Evolutionary conservation across 805 yeast genomes (phyloP).

Genomic region (Schwanniomyces occidentalis): DNA sequence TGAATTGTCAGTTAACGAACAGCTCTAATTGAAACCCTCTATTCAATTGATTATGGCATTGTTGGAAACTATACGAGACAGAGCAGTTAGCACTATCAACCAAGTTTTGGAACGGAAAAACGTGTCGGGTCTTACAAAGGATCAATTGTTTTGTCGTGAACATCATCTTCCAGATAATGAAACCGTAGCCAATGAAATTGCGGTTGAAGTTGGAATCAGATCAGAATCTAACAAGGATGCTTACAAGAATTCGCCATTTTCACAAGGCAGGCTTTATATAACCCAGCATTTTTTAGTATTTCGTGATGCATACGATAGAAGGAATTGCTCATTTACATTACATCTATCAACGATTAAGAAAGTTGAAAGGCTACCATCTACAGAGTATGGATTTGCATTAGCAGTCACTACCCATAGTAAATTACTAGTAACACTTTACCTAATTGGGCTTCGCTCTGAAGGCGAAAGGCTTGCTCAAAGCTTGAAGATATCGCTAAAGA

Average conservation of each 20-base stretch:
- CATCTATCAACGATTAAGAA: constrained; percentile 79
- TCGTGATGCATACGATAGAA: constrained; percentile 65
- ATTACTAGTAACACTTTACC: constrained; percentile 61
- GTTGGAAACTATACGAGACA: constrained; percentile 47
- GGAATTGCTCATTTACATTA: constrained; percentile 65
- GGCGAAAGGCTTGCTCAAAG: constrained; percentile 78
- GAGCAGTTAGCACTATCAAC: constrained; percentile 46
- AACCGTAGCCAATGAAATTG: constrained; percentile 59
- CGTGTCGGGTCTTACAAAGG: constrained; percentile 53
- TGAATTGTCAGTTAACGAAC: too few species aligned
- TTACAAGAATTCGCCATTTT: constrained; percentile 23
- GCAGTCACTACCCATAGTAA: constrained; percentile 69
- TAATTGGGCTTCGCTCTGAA: constrained; percentile 75
- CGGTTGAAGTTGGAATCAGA: constrained; percentile 53
- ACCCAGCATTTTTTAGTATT: constrained; percentile 78
- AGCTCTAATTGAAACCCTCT: too few species aligned
- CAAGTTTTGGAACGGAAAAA: constrained; percentile 45
- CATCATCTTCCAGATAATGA: constrained; percentile 75
- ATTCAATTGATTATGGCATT: constrained; percentile 43
- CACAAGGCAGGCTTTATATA: constrained; percentile 66
- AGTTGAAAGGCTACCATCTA: constrained; percentile 81
- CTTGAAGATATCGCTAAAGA: constrained; percentile 60
- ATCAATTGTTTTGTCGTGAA: constrained; percentile 67
- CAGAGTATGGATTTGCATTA: constrained; percentile 75
- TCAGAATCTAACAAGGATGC: constrained; percentile 25